Base-by-base conservation (phyloP, 2,329 filamentous ascomycete genomes). In the Triangularia setosa region DNA sequence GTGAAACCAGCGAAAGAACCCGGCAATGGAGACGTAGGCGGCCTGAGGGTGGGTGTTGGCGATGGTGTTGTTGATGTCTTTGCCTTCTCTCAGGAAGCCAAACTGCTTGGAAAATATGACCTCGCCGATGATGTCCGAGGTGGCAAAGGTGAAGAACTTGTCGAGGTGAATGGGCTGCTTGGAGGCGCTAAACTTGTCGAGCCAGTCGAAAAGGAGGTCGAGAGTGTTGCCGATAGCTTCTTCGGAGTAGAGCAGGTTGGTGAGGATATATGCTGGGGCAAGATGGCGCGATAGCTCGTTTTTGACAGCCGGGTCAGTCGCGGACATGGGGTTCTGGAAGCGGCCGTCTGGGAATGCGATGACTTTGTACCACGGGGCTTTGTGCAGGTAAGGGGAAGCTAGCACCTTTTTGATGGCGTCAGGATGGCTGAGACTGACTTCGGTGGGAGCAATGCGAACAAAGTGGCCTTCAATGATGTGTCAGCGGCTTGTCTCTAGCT, bases 391-490 rank as follows among this genome's bases (percentile, higher is more conserved):
- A 5, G 72, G 72, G 3, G 72, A 71, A 55, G 74, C 68, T 1
- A 79, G 71, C 8, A 80, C 70, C 61, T 74, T 70, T n/a, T 71
- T 71, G n/a, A 79, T 71, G n/a, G 74, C 78, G 64, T 79, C 75
- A 4, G 77, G 74, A 67, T 81, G 74, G 59, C 74, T 75, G 28
- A 80, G 71, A 63, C 76, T 79, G 64, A 80, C 74, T 72, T 80
- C 78, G 59, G 79, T 77, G 44, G 74, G 70, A 21, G 71, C 71
- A 33, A 80, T 78, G 11, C 79, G 77, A 55, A 80, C 75, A 65
- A 80, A 79, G 27, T 74, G 67, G 4, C 76, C 33, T 40, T 40
- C 9, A 12, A 12, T 28, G 4, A 33, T 40, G 16, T 40, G 12
- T 35, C 27, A 30, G 73, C 78, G 53, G 14, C 12, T 57, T 23